Evolutionary conservation across 2,329 filamentous ascomycete species (phyloP).

Genomic region (Canariomyces notabilis): DNA sequence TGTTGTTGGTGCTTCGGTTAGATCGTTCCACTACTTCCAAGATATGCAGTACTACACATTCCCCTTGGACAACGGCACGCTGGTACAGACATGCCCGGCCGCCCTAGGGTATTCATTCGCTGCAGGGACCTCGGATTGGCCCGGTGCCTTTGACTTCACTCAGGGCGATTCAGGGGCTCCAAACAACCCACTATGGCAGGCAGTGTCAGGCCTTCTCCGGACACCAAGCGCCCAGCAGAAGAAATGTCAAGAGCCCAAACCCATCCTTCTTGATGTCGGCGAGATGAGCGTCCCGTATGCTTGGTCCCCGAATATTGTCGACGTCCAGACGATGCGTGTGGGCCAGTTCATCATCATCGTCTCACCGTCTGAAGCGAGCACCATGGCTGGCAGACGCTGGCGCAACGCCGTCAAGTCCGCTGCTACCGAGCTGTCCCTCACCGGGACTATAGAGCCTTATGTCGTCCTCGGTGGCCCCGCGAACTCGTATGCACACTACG

Average conservation of each 20-base stretch:
- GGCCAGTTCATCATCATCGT: constrained; percentile 81
- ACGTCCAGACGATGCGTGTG: constrained; percentile 76
- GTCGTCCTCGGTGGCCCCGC: constrained; percentile 82
- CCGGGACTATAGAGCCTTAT: constrained; percentile 47
- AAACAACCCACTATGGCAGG: constrained; percentile 71
- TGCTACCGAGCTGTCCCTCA: constrained; percentile 38
- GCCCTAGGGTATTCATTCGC: constrained; percentile 87
- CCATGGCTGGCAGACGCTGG: constrained; percentile 88
- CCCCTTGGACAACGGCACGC: constrained; percentile 63
- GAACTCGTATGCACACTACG: constrained; percentile 68
- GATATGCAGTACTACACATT: constrained; percentile 74
- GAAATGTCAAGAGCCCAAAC: constrained; percentile 74
- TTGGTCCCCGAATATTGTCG: constrained; percentile 86
- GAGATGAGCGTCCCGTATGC: constrained; percentile 68
- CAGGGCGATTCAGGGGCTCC: constrained; percentile 71
- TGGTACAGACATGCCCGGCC: constrained; percentile 72
- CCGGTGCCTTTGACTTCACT: constrained; percentile 83
- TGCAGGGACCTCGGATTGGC: constrained; percentile 83
- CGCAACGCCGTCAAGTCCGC: constrained; percentile 59
- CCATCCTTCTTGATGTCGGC: constrained; percentile 81
- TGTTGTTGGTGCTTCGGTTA: constrained; percentile 61
- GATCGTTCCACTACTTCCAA: constrained; percentile 74
- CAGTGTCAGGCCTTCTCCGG: constrained; percentile 66
- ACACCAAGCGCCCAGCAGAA: constrained; percentile 64
- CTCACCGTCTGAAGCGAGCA: constrained; percentile 82